Evolutionary conservation across 352 stramenopile genomes (phyloP).

Genomic region (Halophytophthora batemanensis): DNA sequence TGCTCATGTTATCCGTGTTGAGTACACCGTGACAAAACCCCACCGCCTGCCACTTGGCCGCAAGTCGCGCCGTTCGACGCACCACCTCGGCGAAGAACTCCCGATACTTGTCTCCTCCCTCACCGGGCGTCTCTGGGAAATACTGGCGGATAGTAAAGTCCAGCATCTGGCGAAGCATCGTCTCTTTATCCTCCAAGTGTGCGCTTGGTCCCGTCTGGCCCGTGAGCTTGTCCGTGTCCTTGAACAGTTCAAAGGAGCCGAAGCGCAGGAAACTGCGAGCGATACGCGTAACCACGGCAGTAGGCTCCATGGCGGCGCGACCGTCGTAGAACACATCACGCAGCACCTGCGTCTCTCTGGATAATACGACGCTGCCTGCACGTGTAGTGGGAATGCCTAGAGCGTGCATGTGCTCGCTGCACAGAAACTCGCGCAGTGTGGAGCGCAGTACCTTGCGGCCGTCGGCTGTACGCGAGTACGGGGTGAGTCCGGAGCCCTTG

Average conservation of each 20-base stretch:
- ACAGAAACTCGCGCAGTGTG: slow-evolving; percentile 96
- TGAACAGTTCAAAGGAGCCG: slow-evolving; percentile 96
- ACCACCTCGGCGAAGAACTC: slow-evolving; percentile 68
- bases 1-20: slow-evolving; percentile 93
- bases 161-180: slow-evolving; percentile 74
- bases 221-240: slow-evolving; percentile 58
- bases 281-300: slow-evolving; percentile 86
- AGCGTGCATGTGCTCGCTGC: slow-evolving; percentile 94
- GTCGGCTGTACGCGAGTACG: slow-evolving; percentile 93
- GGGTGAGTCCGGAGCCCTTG: slow-evolving; percentile 95
- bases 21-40: slow-evolving; percentile 91
- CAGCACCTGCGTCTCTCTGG: slow-evolving; percentile 61
- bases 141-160: slow-evolving; percentile 77
- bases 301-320: slow-evolving; percentile 77
- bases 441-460: slow-evolving; percentile 92
- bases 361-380: slow-evolving; percentile 78
- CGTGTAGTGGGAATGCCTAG: slow-evolving; percentile 93
- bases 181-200: slow-evolving; percentile 53
- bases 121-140: slow-evolving; percentile 44
- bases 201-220: slow-evolving; percentile 68
- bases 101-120: slow-evolving; percentile 26
- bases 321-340: slow-evolving; percentile 90
- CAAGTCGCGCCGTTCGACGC: slow-evolving; percentile 69
- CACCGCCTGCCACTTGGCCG: slow-evolving; percentile 81
- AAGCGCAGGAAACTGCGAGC: slow-evolving; percentile 93